Conservation (phyloP, 805 yeast genomes). For the Wickerhamiella siamensis region DNA sequence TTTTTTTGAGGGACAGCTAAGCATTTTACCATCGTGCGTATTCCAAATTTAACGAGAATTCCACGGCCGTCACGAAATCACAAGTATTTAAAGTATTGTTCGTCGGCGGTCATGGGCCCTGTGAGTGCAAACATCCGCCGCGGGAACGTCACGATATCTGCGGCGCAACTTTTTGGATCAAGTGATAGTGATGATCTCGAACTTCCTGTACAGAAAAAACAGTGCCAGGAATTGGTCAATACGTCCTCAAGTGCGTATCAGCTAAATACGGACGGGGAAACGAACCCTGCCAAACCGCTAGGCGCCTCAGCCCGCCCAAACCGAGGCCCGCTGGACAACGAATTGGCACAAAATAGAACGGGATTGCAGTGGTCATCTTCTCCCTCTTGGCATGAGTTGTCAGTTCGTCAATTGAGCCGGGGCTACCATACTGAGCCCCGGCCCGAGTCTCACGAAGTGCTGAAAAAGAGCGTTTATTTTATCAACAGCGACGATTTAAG, state of each 20-base stretch:
- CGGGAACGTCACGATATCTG: neutral
- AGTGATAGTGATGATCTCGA: neutral
- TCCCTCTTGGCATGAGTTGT: neutral
- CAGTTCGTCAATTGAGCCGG: neutral
- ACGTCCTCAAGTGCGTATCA: neutral
- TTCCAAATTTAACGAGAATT: neutral
- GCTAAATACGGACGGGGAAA: neutral
- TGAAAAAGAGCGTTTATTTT: neutral
- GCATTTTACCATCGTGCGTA: neutral
- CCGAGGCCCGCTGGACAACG: too few relatives aligned
- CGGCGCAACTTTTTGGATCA: neutral
- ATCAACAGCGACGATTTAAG: neutral
- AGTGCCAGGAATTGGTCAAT: neutral
- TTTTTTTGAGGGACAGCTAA: too few relatives aligned
- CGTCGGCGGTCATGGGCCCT: neutral
- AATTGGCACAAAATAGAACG: too few relatives aligned
- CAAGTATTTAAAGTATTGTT: neutral
- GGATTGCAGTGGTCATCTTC: conserved; percentile 2
- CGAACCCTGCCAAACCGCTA: neutral
- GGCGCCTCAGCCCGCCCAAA: neutral
- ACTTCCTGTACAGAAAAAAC: neutral
- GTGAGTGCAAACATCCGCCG: neutral
- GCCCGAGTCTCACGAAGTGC: neutral
- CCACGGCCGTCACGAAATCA: neutral
- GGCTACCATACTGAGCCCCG: neutral